Percentiles rank a stretch among this genome's conserved stretches.
These are phyloP conservation scores for Neurospora sp. DNA, from an alignment of 495 filamentous ascomycete genomes.

Conservation along the genomic window DNA sequence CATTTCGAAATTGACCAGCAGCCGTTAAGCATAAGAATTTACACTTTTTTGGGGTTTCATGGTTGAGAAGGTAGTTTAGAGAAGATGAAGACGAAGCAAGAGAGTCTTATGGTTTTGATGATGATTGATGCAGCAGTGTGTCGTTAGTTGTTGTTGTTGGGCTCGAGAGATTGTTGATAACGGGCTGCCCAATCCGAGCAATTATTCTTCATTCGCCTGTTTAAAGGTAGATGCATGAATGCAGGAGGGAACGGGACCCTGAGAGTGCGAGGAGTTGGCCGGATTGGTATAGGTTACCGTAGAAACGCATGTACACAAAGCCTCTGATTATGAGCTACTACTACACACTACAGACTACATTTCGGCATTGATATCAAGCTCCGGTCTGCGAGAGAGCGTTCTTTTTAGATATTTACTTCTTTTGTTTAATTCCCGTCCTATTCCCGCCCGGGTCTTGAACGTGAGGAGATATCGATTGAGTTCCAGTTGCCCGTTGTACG, in stretches of 20 bases:
- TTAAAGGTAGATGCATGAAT: not conserved
- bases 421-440: not conserved
- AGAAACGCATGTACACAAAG: not conserved
- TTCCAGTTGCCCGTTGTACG: not conserved
- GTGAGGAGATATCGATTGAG: not conserved
- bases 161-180: not conserved
- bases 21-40: conserved; percentile 32
- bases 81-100: not conserved
- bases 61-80: not conserved
- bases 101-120: not conserved
- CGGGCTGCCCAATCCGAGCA: not conserved
- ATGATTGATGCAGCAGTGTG: not conserved
- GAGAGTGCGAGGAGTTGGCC: not conserved
- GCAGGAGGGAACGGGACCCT: not conserved
- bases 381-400: not conserved
- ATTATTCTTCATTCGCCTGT: not conserved
- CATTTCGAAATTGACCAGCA: conserved; percentile 63
- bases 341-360: not conserved
- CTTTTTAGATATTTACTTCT: not conserved
- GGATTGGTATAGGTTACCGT: not conserved
- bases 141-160: not conserved
- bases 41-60: not conserved
- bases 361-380: not conserved
- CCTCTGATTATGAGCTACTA: not conserved
- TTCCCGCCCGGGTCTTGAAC: not conserved